A percentile compares a stretch with the other conserved stretches of the same genome.
These are phyloP conservation scores for Blastomyces percursus DNA, from an alignment of 2,329 filamentous ascomycete species.

Conservation along the genomic window DNA sequence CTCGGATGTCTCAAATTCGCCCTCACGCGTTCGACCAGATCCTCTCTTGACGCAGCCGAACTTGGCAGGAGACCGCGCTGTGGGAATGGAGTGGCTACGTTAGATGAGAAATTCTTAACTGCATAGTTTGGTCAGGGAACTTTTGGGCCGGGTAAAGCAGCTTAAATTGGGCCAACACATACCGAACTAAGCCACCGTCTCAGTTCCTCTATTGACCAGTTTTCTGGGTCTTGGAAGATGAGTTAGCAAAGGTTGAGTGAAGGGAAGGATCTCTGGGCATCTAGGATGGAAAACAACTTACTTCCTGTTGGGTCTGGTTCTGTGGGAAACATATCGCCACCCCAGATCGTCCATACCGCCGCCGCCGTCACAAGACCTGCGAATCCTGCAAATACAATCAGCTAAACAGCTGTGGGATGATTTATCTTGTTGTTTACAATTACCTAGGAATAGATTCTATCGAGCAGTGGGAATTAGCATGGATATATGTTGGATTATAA, in stretches of 20 bases:
- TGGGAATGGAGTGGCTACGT: not conserved
- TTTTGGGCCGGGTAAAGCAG: not conserved
- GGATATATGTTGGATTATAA: constrained; percentile 7
- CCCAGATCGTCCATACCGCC: constrained; percentile 76
- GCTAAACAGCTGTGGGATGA: not conserved
- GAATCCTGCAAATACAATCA: constrained; percentile 48
- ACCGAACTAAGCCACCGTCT: constrained; percentile 71
- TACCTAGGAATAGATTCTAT: constrained; percentile 62
- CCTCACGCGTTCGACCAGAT: constrained; percentile 57
- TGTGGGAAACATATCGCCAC: constrained; percentile 69
- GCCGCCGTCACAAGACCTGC: constrained; percentile 70
- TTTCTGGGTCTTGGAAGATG: constrained; percentile 44
- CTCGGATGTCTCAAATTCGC: constrained; percentile 50
- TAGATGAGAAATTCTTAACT: not conserved
- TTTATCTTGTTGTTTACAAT: constrained; percentile 4
- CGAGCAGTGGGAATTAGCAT: constrained; percentile 13
- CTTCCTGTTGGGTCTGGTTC: constrained; percentile 67
- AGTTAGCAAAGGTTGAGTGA: not conserved
- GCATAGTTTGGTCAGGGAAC: not conserved
- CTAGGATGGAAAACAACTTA: constrained; percentile 29
- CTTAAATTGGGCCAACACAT: constrained; percentile 14
- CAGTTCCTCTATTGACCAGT: constrained; percentile 72
- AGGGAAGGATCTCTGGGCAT: not conserved
- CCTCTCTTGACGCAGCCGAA: constrained; percentile 47
- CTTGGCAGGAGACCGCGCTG: constrained; percentile 56